Conservation (phyloP, 225 moss, liverwort and hornwort species). For the Straminergon stramineum region DNA sequence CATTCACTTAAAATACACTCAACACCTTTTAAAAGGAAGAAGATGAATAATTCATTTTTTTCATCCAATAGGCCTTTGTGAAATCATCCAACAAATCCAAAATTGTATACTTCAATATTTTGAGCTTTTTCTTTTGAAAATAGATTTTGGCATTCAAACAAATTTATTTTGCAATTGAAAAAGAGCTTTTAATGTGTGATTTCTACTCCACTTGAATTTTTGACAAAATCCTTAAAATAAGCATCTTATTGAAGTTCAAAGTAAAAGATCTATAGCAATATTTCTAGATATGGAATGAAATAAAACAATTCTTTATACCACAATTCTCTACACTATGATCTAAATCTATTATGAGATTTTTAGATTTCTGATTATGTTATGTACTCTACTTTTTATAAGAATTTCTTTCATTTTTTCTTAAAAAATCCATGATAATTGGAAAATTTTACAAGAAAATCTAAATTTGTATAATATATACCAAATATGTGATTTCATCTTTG, state of each 20-base stretch:
- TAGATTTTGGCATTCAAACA: not conserved
- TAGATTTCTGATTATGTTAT: not conserved
- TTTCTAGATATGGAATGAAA: not conserved
- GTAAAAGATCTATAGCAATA: not conserved
- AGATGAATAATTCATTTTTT: not conserved
- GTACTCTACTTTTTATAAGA: too few species aligned
- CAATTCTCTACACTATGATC: not conserved
- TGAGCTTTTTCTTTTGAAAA: not conserved
- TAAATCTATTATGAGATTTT: not conserved
- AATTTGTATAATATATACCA: fast-evolving
- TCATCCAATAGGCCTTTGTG: too few species aligned
- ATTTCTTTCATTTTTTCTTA: not conserved
- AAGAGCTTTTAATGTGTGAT: not conserved
- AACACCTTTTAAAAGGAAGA: not conserved
- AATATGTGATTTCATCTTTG: not conserved
- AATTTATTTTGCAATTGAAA: not conserved
- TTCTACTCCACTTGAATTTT: not conserved
- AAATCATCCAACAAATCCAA: too few species aligned
- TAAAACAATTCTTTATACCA: too few species aligned
- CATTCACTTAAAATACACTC: not conserved
- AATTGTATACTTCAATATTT: not conserved
- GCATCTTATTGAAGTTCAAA: not conserved
- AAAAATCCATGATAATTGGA: not conserved
- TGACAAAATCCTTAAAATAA: not conserved
- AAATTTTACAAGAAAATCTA: not conserved